phyloP scores from a whole-genome alignment of 768 basidiomycete genomes.

The Suillus variegatus region DNA sequence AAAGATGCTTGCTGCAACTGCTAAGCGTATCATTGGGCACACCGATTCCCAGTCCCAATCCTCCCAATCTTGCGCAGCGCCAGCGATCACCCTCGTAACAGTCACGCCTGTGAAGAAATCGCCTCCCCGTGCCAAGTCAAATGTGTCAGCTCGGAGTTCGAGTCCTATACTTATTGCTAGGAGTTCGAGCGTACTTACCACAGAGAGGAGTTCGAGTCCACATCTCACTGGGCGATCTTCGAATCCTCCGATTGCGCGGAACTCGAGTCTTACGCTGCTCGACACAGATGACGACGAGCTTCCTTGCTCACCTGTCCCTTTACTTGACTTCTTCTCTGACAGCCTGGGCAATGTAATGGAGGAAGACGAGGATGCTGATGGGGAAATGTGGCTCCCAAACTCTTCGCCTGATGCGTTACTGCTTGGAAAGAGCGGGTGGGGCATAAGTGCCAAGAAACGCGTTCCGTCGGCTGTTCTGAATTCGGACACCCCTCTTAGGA shows the following conservation, averaged over 20 bases:
- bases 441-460: constrained; percentile 21
- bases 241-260: not conserved
- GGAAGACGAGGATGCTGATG: constrained; percentile 36
- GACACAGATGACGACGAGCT: constrained; percentile 2
- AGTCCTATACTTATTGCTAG: not conserved
- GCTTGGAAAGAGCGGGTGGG: constrained; percentile 15
- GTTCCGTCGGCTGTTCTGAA: constrained; percentile 17
- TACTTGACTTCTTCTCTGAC: not conserved
- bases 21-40: not conserved
- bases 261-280: constrained; percentile 9
- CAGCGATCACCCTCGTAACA: constrained; percentile 45
- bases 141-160: constrained; percentile 11
- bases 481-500: constrained; percentile 26
- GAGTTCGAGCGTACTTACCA: not conserved
- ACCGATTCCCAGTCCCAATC: not conserved
- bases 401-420: constrained; percentile 46
- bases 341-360: constrained; percentile 9
- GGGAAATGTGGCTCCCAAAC: constrained; percentile 41
- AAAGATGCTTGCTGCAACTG: constrained; percentile 17
- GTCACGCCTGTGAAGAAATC: constrained; percentile 51
- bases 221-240: not conserved
- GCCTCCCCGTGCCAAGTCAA: constrained; percentile 17
- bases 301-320: not conserved
- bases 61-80: constrained; percentile 11
- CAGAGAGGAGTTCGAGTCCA: not conserved